Base-by-base conservation (phyloP, 2,329 filamentous ascomycete genomes). In the Fusarium tricinctum region DNA sequence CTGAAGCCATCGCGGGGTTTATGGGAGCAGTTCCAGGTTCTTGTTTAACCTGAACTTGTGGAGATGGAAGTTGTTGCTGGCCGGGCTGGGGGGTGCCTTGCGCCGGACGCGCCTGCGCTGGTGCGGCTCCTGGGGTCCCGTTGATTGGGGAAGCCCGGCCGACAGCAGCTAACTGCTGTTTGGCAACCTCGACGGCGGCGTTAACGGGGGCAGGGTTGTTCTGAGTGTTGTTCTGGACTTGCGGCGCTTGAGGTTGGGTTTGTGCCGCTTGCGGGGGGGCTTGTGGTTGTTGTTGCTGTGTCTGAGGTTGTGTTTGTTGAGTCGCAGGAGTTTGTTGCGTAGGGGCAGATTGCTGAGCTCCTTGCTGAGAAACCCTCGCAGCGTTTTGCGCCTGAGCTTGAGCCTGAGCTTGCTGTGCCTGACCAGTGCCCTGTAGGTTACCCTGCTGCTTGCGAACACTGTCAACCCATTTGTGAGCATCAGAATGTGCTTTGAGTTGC, bases 391-490 rank as follows among this genome's bases (percentile, higher is more conserved):
- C 59, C 32, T 61, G 58, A 5, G 53, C 46, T 28, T 65, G 58
- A 15, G 56, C 56, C 23, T 67, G 68, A n/a, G 61, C 61, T 26
- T 72, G 70, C 20, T 72, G 70, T 8, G 66, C 68, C 46, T 77
- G 76, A 7, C 64, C 69, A 20, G 63, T 66, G 40, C 70, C 72
- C 40, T 76, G 75, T 14, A 80, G 70, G 13, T 69, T 70, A 33
- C 78, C 79, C 56, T 85, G 83, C 47, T 83, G 80, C 54, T 82
- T 82, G 5, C 85, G 78, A 42, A 87, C 82, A 7, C 68, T 75
- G 15, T 83, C 82, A 5, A 86, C 81, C 69, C 83, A 86, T 20
- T 77, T 80, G 23, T 82, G 79, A 0, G 84, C 83, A 3, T 86
- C 83, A 0, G 73, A 73, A 63, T 86, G 80, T 10, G 77, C 65